phyloP scores from a whole-genome alignment of 2,329 filamentous ascomycete species.

The Spiromastix sp. region DNA sequence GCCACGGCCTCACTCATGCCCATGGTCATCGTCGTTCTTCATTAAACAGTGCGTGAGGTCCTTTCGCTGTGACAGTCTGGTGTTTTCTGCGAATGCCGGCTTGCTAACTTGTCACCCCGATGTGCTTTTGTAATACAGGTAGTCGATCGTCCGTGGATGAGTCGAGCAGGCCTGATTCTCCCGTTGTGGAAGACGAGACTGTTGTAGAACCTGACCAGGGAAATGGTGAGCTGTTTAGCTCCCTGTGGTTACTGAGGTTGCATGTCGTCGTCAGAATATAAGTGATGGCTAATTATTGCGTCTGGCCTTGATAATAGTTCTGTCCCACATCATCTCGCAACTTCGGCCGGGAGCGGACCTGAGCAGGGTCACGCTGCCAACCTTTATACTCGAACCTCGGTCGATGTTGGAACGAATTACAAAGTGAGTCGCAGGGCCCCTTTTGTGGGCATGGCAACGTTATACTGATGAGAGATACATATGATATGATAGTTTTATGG shows the following conservation, averaged over 20 bases:
- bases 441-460: slow-evolving; percentile 2
- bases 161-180: slow-evolving; percentile 22
- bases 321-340: slow-evolving; percentile 95
- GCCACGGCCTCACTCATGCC: no score
- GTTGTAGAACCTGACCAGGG: slow-evolving; percentile 87
- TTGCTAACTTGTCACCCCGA: no score
- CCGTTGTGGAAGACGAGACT: slow-evolving; percentile 59
- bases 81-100: no score
- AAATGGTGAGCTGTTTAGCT: slow-evolving; percentile 55
- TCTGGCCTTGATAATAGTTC: slow-evolving; percentile 46
- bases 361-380: slow-evolving; percentile 86
- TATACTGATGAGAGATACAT: slow-evolving; percentile 1
- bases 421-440: slow-evolving; percentile 79
- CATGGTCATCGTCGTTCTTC: slow-evolving; percentile 26
- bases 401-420: slow-evolving; percentile 99
- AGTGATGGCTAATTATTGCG: slow-evolving; percentile 9
- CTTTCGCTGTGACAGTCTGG: no score
- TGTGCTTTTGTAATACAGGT: slow-evolving; percentile 33
- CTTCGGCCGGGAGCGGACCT: slow-evolving; percentile 90
- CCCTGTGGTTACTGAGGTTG: background rate
- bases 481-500: slow-evolving; percentile 93
- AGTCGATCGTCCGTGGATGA: slow-evolving; percentile 51
- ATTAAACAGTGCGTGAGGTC: slow-evolving; percentile 24
- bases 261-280: background rate
- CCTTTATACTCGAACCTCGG: slow-evolving; percentile 93